phyloP scores from a whole-genome alignment of 306 rosid genomes.

The Begonia peltatifolia region DNA sequence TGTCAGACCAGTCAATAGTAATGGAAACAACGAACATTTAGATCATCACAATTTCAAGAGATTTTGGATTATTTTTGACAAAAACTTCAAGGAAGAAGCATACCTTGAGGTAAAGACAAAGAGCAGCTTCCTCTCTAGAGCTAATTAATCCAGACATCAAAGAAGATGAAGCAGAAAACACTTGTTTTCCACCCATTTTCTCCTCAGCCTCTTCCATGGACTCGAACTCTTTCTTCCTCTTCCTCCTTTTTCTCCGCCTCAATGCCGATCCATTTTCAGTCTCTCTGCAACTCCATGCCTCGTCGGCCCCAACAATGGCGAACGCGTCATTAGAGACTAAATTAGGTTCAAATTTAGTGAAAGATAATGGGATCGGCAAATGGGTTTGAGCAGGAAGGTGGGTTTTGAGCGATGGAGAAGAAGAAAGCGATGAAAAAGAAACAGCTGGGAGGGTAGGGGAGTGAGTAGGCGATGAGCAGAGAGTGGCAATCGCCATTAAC shows the following conservation, averaged over 20 bases:
- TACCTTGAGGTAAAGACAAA: conserved; percentile 55
- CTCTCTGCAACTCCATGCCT: conserved; percentile 16
- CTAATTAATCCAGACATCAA: conserved; percentile 30
- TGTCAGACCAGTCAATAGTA: neutral
- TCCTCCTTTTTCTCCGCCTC: conserved; percentile 36
- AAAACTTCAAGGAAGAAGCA: neutral
- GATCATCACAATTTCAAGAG: too few species aligned
- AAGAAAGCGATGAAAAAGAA: conserved; percentile 34
- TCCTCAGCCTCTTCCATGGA: conserved; percentile 13
- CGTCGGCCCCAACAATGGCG: conserved; percentile 15
- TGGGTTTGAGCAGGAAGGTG: conserved; percentile 23
- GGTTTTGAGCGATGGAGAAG: conserved; percentile 24
- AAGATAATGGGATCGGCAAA: conserved; percentile 14
- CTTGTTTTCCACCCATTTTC: conserved; percentile 6
- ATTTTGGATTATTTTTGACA: too few species aligned
- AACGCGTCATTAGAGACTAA: conserved; percentile 33
- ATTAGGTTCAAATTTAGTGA: conserved; percentile 23
- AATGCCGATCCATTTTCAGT: conserved; percentile 17
- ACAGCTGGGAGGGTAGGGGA: conserved; percentile 33
- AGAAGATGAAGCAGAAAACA: conserved; percentile 12
- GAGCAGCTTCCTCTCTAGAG: conserved; percentile 45
- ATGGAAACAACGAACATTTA: too few species aligned
- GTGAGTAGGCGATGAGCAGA: conserved; percentile 43
- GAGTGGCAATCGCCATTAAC: conserved; percentile 34
- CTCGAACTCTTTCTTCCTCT: conserved; percentile 30